Base-by-base conservation (phyloP, 176 grass and related monocot genomes). In the Thalia dealbata region DNA sequence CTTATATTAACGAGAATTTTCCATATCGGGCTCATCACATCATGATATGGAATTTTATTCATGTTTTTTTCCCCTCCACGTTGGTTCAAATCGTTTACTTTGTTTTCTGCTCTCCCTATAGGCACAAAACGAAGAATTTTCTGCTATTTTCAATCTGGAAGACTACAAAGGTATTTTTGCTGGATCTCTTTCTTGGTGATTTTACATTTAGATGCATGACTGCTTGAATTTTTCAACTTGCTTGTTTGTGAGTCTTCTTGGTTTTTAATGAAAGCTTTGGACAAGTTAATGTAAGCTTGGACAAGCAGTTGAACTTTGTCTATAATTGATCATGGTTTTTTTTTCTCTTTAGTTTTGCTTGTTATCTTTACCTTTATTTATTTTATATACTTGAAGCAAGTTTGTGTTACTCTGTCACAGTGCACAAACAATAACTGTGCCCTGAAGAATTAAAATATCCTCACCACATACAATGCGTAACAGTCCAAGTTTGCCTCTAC, bases 71-170 rank as follows among this genome's bases (percentile, higher is more conserved):
- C 23, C 6, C 7, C n/a, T 22, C 27, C 3, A 58, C 5, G 43
- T 12, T 44, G 1, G 18, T 43, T 8, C 38, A 68, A 28, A 63
- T 68, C 18, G 65, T 23, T 43, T 43, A 43, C 18, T 43, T 68
- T 68, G 32, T 45, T 27, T 69, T 78, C 76, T 70, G 28, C 64
- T 66, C 48, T 71, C 80, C 77, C 13, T 38, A 28, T 84, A 99
- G 95, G 90, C 90, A 70, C 95, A 99, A 80, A 99, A 95, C 28
- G 83, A 85, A 19, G 84, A 99, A 80, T 99, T 95, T 70, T 73
- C 95, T 77, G 62, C 79, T 78, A 83, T 95, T 23, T 99, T 99
- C 76, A 93, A 91, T 81, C 73, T 99, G 59, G 90, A 99, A 65
- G 95, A 99, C 77, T 89, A 89, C 78, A 95, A 86, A 93, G 95